These are phyloP conservation scores for Solanum clarkiae DNA, from an alignment of 257 asterid genomes.

Conservation along the genomic window DNA sequence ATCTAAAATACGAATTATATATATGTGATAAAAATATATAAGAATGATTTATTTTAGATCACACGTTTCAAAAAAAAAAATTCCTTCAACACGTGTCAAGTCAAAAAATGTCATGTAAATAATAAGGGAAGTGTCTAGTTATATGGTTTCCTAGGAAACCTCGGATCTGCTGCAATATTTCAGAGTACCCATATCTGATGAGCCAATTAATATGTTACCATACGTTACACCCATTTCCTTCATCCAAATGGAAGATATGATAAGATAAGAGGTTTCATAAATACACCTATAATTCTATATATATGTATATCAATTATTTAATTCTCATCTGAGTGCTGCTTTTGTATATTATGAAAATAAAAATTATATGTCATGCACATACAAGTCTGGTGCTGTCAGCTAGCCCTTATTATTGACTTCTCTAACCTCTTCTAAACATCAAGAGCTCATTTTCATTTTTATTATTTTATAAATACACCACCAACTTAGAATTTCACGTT, in stretches of 20 bases:
- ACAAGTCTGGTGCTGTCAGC: not conserved
- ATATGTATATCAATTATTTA: not conserved
- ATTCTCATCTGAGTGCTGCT: not conserved
- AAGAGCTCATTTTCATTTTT: not conserved
- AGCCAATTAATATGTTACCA: not conserved
- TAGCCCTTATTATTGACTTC: not conserved
- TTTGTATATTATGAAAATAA: not conserved
- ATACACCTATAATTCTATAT: not conserved
- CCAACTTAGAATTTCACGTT: not conserved
- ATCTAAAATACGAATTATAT: no score
- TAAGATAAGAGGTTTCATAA: not conserved
- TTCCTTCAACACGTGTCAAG: rapidly evolving
- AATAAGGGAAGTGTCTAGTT: not conserved
- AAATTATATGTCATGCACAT: not conserved
- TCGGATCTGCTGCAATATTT: constrained; percentile 24
- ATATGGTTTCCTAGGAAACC: not conserved
- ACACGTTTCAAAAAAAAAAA: no score
- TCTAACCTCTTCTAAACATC: not conserved
- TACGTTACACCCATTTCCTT: constrained; percentile 1
- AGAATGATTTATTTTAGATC: no score
- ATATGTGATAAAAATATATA: no score
- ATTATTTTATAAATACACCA: not conserved
- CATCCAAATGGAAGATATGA: constrained; percentile 16
- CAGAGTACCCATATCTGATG: not conserved
- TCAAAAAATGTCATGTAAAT: no score